phyloP scores from a whole-genome alignment of 768 basidiomycete species.

The Boletellus emodensis region DNA sequence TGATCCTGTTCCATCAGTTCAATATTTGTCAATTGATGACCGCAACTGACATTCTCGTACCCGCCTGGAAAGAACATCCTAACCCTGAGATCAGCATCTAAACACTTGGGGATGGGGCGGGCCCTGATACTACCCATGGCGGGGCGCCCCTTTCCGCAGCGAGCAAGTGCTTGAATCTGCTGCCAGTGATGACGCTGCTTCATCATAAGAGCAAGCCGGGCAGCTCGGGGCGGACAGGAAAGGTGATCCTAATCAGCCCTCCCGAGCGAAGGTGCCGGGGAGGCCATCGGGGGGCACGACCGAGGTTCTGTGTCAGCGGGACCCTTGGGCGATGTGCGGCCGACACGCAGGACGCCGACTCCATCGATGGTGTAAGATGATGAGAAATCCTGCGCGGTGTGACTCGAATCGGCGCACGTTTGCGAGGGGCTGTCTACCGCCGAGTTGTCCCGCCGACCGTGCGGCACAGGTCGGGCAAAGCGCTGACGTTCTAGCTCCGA shows the following conservation, averaged over 20 bases:
- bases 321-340: not conserved
- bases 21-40: too few relatives aligned
- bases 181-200: too few relatives aligned
- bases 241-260: not conserved
- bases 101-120: too few relatives aligned
- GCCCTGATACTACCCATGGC: too few relatives aligned
- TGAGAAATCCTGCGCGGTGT: not conserved
- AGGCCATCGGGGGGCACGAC: not conserved
- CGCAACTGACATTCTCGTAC: too few relatives aligned
- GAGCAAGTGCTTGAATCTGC: too few relatives aligned
- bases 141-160: too few relatives aligned
- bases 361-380: not conserved
- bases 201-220: too few relatives aligned
- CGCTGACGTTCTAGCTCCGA: slow-evolving; percentile 25
- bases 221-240: too few relatives aligned
- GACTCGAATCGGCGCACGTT: not conserved
- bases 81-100: too few relatives aligned
- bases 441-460: not conserved
- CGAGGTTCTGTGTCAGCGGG: not conserved
- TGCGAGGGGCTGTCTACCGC: not conserved
- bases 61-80: too few relatives aligned
- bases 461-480: slow-evolving; percentile 13
- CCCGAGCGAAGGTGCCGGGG: not conserved
- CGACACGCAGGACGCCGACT: not conserved
- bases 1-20: too few relatives aligned